Evolutionary conservation across 169 alveolate species (phyloP), one percentile per base, ranked within the genome.

Genomic region (Plasmodium vinckei): DNA sequence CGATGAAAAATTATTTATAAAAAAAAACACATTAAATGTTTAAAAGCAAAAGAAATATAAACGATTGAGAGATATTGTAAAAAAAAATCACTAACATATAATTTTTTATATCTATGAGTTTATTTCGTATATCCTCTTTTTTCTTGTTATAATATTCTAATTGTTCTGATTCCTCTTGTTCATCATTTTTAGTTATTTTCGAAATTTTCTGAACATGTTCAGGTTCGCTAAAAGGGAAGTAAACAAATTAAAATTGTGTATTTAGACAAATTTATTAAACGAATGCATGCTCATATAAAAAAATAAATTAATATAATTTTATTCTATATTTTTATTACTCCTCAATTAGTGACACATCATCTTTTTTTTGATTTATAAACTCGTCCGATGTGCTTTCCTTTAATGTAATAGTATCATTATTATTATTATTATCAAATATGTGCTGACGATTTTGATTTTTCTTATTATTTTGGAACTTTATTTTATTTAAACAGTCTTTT

Each of bases 71-170:
- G 54, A 17, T 42, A 33, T 12, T 33, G 46, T 13, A 39, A 9
- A 17, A 9, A 17, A 46, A 6, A 44, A 46, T 57, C 42, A 9
- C 46, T 77, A 63, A 77, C 88, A 77, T 77, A 68, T 77, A 77
- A 51, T 59, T 63, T 57, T 51, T 61, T 39, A 77, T 57, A 46
- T 77, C 88, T 5, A 57, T 49, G 7, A 77, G 12, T 23, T 67
- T 54, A 64, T 77, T 77, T 44, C n/a, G 53, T 13, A 77, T 21
- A 12, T 63, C 88, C 33, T 19, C 65, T 51, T 77, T 77, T 46
- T 64, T 63, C 67, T 49, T 77, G 13, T 77, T 68, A n/a, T 77
- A 54, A 13, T 63, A 27, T 42, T 77, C 88, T 17, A 63, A 9
- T 49, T 46, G 27, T 49, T 77, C 88, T 23, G 53, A 33, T 23